Evolutionary conservation across 139 green algal species (phyloP), one percentile per base, ranked within the genome.

Genomic region (Chlamydomonas schloesseri): DNA sequence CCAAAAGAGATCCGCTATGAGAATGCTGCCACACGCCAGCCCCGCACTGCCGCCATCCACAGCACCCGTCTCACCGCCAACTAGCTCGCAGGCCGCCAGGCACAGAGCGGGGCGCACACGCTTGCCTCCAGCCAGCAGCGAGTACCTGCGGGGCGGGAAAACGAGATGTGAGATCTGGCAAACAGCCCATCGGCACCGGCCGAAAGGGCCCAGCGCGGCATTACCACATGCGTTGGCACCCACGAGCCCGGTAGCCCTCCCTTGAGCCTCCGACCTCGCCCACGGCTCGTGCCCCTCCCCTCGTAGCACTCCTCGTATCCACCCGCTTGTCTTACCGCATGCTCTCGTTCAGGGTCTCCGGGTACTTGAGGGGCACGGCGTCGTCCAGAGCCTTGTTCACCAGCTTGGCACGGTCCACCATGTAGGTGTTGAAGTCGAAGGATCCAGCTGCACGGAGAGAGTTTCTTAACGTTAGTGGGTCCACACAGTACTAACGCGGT

Each of bases 81-180:
- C 96, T 13, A 99, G 90, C 88, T 99, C 97, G 85, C 96, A 99
- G 6, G 98, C 96, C 23, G 98, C 98, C 50, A 99, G 90, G 88
- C 95, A 99, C 50, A 99, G 92, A 8, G 94, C 94, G 5, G 98
- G 98, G 21, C 98, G 92, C 71, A 99, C 96, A 46, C 98, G 93
- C 93, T 99, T 99, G 78, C 98, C 98, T 53, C 97, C 97, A 36
- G 96, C 97, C 34, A 99, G 88, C 70, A 99, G 85, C 0, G 95
- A 98, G 90, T 99, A 99, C 83, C 94, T 95, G 86, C 68, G 72
- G n/a, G 21, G 37, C 42, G 8, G 42, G 42, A 8, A 8, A 50
- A 50, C 5, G 8, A 50, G 6, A 8, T 50, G 42, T 50, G 42
- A 50, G 42, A 50, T 50, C 42, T 8, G 42, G 8, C 5, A 5